phyloP scores from a whole-genome alignment of 345 rosid species.

The Dovyalis caffra region DNA sequence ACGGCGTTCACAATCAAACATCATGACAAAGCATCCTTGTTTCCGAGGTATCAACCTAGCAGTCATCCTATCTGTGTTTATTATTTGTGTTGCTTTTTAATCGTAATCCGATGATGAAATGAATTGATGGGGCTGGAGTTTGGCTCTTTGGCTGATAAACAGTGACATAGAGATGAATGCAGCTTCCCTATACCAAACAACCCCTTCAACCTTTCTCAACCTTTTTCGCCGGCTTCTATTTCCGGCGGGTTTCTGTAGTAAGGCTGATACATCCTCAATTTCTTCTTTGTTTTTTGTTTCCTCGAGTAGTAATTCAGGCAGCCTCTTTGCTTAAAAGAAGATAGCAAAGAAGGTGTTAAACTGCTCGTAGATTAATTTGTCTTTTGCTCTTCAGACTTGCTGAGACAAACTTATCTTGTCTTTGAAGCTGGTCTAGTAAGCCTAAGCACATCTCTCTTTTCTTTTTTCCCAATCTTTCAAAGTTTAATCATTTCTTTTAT shows the following conservation, averaged over 20 bases:
- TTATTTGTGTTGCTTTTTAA: too few species aligned
- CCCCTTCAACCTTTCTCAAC: conserved; percentile 3
- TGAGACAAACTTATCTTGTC: conserved; percentile 57
- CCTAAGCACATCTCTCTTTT: conserved; percentile 42
- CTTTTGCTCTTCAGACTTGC: conserved; percentile 91
- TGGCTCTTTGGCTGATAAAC: conserved; percentile 46
- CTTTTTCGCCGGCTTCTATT: neutral
- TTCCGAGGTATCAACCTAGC: too few species aligned
- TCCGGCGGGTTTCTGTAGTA: conserved; percentile 16
- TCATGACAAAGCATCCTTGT: too few species aligned
- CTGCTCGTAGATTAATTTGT: conserved; percentile 55
- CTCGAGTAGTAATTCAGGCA: conserved; percentile 86
- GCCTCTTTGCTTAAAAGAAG: conserved; percentile 39
- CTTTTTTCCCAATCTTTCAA: too few species aligned
- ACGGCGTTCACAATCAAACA: too few species aligned
- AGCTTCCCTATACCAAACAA: conserved; percentile 39
- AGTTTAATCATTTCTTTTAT: too few species aligned
- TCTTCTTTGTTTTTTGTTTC: neutral
- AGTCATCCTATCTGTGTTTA: too few species aligned
- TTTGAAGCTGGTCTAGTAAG: conserved; percentile 91
- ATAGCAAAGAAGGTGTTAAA: conserved; percentile 70
- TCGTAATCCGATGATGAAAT: too few species aligned
- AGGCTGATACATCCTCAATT: conserved; percentile 17
- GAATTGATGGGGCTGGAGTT: conserved; percentile 76
- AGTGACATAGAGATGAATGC: conserved; percentile 60